Conservation (phyloP, 2,329 filamentous ascomycete species). For the Gliomastix tumulicola region DNA sequence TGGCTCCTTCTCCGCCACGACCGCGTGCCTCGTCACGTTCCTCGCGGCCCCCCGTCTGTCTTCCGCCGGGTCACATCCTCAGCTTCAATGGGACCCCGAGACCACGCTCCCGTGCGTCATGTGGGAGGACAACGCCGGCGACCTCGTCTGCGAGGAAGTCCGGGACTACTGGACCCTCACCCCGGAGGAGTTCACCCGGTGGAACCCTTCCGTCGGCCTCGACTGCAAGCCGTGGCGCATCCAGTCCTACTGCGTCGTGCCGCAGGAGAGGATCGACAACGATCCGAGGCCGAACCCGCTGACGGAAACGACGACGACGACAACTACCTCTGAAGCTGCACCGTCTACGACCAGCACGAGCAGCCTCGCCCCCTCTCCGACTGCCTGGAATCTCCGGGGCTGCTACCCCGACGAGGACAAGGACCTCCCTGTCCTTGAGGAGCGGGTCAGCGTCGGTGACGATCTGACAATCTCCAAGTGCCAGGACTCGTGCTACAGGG, state of each 20-base stretch:
- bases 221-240: constrained; percentile 8
- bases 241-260: constrained; percentile 10
- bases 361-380: constrained; percentile 8
- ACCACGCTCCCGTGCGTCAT: constrained; percentile 5
- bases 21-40: too few relatives aligned
- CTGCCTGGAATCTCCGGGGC: constrained; percentile 16
- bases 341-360: constrained; percentile 1
- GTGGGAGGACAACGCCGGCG: constrained; percentile 4
- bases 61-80: too few relatives aligned
- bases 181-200: constrained; percentile 6
- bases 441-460: constrained; percentile 14
- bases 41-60: too few relatives aligned
- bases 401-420: constrained; percentile 27
- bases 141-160: constrained; percentile 4
- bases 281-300: constrained; percentile 3
- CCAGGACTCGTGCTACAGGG: constrained; percentile 22
- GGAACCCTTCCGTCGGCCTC: constrained; percentile 11
- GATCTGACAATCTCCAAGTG: constrained; percentile 21
- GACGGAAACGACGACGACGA: constrained; percentile 2
- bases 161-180: constrained; percentile 4
- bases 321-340: constrained; percentile 2
- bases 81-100: constrained; percentile 4
- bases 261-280: constrained; percentile 2
- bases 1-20: too few relatives aligned
- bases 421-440: constrained; percentile 16